A percentile compares a stretch with the other conserved stretches of the same genome.
These are phyloP conservation scores for Hypseocharis bilobata DNA, from an alignment of 441 rosid species.

Conservation along the genomic window DNA sequence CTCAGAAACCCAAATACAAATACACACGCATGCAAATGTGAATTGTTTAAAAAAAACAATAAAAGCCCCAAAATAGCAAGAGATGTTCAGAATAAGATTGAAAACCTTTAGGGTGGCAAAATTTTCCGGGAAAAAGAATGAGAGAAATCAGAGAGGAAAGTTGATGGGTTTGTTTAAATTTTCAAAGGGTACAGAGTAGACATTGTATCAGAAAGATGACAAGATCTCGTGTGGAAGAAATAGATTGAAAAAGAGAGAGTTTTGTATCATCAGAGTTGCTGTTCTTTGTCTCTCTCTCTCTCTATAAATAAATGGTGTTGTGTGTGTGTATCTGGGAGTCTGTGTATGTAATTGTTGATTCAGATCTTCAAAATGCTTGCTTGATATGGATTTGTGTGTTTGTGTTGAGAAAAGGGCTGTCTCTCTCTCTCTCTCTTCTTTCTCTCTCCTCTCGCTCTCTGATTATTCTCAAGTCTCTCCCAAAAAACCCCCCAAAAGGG, in stretches of 20 bases:
- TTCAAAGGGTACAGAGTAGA: slow-evolving; percentile 18
- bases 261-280: not conserved
- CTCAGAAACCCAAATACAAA: slow-evolving; percentile 17
- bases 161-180: slow-evolving; percentile 7
- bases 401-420: not conserved
- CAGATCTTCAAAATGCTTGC: slow-evolving; percentile 13
- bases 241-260: slow-evolving; percentile 1
- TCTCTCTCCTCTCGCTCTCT: slow-evolving; percentile 16
- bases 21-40: not conserved
- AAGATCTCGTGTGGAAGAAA: slow-evolving; percentile 32
- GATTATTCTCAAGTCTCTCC: slow-evolving; percentile 1
- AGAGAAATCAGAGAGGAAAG: slow-evolving; percentile 4
- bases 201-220: slow-evolving; percentile 21
- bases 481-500: slow-evolving; percentile 25
- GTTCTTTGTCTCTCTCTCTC: not conserved
- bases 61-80: not conserved
- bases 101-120: not conserved
- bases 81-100: slow-evolving; percentile 1
- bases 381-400: not conserved
- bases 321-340: too few species aligned
- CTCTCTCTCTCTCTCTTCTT: slow-evolving; percentile 16
- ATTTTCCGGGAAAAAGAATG: slow-evolving; percentile 11
- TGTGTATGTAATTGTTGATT: slow-evolving; percentile 7
- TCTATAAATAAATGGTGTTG: not conserved
- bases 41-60: not conserved